A percentile compares a stretch with the other conserved stretches of the same genome.
Evolutionary conservation across 2,329 filamentous ascomycete genomes (phyloP).

Genomic region (Proliferodiscus dingleyae): DNA sequence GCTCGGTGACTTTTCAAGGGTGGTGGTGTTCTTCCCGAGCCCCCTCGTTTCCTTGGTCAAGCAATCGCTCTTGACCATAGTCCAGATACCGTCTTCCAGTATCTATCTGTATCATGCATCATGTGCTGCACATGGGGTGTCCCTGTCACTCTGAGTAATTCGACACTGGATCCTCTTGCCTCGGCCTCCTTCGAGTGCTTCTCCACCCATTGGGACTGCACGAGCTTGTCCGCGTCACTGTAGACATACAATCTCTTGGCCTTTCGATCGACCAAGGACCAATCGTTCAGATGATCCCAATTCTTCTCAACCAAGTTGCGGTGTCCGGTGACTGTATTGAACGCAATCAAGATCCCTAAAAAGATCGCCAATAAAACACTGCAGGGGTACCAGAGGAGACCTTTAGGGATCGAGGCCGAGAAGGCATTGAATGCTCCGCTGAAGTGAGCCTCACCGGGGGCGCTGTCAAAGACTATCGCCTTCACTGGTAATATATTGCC

Average conservation of each 20-base stretch:
- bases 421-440: constrained; percentile 1
- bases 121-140: constrained; percentile 20
- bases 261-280: constrained; percentile 7
- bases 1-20: no score
- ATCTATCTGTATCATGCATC: constrained; percentile 14
- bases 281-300: constrained; percentile 11
- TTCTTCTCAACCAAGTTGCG: constrained; percentile 5
- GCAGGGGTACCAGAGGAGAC: constrained; percentile 2
- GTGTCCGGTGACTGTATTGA: constrained; percentile 3
- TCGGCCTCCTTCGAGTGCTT: constrained; percentile 15
- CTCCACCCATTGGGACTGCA: constrained; percentile 14
- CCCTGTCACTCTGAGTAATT: constrained; percentile 9
- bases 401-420: constrained; percentile 3
- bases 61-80: constrained; percentile 7
- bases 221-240: constrained; percentile 18
- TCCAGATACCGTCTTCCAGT: constrained; percentile 14
- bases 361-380: neutral
- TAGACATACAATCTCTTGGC: constrained; percentile 23
- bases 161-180: constrained; percentile 8
- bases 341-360: neutral
- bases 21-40: no score
- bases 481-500: constrained; percentile 7
- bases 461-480: constrained; percentile 13
- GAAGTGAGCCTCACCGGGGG: constrained; percentile 10
- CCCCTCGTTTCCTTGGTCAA: no score